Evolutionary conservation across 768 basidiomycete species (phyloP), one percentile per base, ranked within the genome.

Genomic region (Rhodosporidiobolus odoratus): DNA sequence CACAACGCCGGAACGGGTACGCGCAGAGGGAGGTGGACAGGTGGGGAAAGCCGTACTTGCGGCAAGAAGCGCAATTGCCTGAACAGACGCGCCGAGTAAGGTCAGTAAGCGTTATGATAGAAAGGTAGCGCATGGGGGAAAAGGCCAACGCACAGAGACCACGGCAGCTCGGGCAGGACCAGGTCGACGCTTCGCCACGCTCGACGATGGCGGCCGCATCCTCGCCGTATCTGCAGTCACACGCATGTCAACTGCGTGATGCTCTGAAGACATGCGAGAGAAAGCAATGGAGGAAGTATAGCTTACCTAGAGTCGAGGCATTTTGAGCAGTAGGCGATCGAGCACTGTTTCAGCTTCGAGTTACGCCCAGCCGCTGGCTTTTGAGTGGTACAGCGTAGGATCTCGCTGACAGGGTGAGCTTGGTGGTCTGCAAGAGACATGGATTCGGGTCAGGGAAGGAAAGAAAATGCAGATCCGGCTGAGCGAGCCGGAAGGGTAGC

Each of bases 121-220:
- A 12, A 12, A 41, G 15, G 12, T 25, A 2, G 38, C 21, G 21
- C 15, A 40, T 13, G 19, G 41, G 40, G 25, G 58, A 43, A 40
- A 27, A 40, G 12, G 48, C 48, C n/a, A 23, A 40, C 58, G n/a
- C 27, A 60, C 66, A 68, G 34, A 56, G n/a, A 16, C 50, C 50
- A 41, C 66, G 59, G 54, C 66, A 68, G 15, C 37, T 54, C n/a
- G 43, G 59, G 27, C 66, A 68, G 3, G 9, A 38, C 66, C 66
- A 68, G 17, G 37, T 38, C 35, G 32, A 4, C 1, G 27, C 32
- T 23, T 37, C 60, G 21, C 66, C 66, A 9, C 21, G n/a, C 4
- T 40, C 23, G 35, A 32, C 23, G 27, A 62, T 23, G 5, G 23
- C 43, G 2, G 27, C 2, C 8, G 45, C 54, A n/a, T 61, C 43